Evolutionary conservation across 345 rosid genomes (phyloP).

Genomic region (Capsella bursapastoris): DNA sequence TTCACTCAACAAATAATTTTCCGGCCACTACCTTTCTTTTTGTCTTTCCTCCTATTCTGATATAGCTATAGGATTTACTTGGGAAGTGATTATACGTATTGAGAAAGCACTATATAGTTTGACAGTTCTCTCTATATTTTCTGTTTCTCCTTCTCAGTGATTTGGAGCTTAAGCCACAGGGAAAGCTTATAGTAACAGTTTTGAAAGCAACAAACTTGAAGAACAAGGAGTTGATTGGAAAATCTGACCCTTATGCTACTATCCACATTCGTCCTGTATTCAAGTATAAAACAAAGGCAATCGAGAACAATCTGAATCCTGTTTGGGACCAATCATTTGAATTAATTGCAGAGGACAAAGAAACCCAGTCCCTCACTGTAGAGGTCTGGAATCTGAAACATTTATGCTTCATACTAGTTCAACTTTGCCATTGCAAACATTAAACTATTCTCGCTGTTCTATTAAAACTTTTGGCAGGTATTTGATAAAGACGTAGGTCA

Average conservation of each 20-base stretch:
- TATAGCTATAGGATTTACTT: conserved; percentile 11
- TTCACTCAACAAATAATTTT: background rate
- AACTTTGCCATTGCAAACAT: conserved; percentile 6
- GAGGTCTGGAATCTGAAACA: conserved; percentile 59
- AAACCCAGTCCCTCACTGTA: conserved; percentile 77
- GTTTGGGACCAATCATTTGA: conserved; percentile 88
- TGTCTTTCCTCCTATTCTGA: conserved; percentile 17
- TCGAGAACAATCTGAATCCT: conserved; percentile 95
- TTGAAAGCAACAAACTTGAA: conserved; percentile 84
- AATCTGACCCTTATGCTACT: conserved; percentile 93
- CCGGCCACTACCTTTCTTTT: conserved; percentile 23
- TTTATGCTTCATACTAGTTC: conserved; percentile 7
- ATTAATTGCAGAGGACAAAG: conserved; percentile 96
- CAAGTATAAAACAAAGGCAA: conserved; percentile 79
- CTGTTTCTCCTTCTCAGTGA: conserved; percentile 62
- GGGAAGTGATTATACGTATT: background rate
- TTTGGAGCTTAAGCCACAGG: conserved; percentile 96
- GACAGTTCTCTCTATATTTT: conserved; percentile 6
- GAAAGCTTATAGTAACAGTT: conserved; percentile 71
- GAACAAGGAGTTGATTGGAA: conserved; percentile 98
- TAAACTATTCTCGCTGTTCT: background rate
- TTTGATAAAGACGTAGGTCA: conserved; percentile 92
- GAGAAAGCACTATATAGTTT: background rate
- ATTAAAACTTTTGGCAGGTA: conserved; percentile 55
- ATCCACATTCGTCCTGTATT: conserved; percentile 77